Base-by-base conservation (phyloP, 306 rosid genomes). In the Oxytropis ochrocephala region DNA sequence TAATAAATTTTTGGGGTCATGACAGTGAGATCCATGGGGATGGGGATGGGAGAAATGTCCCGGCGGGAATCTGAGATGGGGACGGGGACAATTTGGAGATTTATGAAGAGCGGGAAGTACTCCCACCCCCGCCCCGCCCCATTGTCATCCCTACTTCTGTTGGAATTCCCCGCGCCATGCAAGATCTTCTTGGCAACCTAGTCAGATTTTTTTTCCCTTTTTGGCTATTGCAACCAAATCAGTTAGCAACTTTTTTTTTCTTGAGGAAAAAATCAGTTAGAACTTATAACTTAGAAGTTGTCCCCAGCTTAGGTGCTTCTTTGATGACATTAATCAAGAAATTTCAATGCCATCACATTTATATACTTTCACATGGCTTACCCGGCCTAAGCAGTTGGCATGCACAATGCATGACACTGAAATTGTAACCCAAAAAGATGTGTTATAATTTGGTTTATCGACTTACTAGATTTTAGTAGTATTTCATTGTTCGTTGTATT, bases 301-400 rank as follows among this genome's bases (percentile, higher is more conserved):
- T 21, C 39, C 33, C 62, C 50, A 49, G 43, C 54, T 67, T 56
- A 46, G 42, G 44, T 41, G 58, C 49, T 36, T 52, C n/a, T 56
- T 51, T 17, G n/a, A 44, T 65, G 57, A 46, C 59, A 58, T 53
- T 32, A 76, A 80, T 60, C 16, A 36, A 52, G 42, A 65, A 43
- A 67, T 36, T 17, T 12, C 52, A 53, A 13, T n/a, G 13, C 18
- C 43, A 52, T 72, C 42, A 53, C 54, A 61, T 61, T 69, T 65
- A 66, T 16, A 56, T 64, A 47, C n/a, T 30, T 55, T 66, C 72
- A 76, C 65, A 66, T 76, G 81, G 67, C 50, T 48, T 10, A 32
- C 42, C 42, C n/a, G n/a, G 33, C 42, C 13, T 8, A 43, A 64
- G 74, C 49, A 42, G 74, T 75, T 70, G 55, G 64, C 64, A 62